These are phyloP conservation scores for Suillus fuscotomentosus DNA, from an alignment of 768 basidiomycete genomes.

Conservation along the genomic window DNA sequence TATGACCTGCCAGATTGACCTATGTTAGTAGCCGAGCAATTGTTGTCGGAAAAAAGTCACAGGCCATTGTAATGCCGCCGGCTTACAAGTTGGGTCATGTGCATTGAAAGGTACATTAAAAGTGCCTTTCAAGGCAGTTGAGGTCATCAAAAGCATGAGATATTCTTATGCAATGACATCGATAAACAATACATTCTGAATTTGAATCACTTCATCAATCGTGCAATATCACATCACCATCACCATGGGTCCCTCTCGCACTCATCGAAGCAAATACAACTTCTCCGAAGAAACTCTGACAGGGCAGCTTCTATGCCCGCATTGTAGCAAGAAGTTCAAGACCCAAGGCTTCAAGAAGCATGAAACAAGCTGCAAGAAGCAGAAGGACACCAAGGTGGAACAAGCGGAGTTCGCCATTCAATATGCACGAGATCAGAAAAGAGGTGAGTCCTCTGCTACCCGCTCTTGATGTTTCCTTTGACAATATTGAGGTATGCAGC, in stretches of 20 bases:
- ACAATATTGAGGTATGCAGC: background rate
- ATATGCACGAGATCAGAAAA: background rate
- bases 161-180: background rate
- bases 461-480: background rate
- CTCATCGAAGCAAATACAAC: background rate
- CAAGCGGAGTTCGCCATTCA: background rate
- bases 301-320: background rate
- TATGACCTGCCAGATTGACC: no score
- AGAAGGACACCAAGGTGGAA: background rate
- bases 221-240: background rate
- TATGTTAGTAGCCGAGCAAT: no score
- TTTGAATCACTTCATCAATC: background rate
- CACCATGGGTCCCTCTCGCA: background rate
- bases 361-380: background rate
- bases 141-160: background rate
- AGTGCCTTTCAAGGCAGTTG: background rate
- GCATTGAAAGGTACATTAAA: background rate
- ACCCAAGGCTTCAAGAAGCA: slow-evolving; percentile 6
- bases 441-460: slow-evolving; percentile 1
- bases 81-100: background rate
- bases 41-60: background rate
- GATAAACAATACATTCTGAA: background rate
- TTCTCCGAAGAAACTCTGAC: background rate
- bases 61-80: background rate
- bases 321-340: background rate